Evolutionary conservation across 805 yeast species (phyloP).

Genomic region (Suhomyces emberorum): DNA sequence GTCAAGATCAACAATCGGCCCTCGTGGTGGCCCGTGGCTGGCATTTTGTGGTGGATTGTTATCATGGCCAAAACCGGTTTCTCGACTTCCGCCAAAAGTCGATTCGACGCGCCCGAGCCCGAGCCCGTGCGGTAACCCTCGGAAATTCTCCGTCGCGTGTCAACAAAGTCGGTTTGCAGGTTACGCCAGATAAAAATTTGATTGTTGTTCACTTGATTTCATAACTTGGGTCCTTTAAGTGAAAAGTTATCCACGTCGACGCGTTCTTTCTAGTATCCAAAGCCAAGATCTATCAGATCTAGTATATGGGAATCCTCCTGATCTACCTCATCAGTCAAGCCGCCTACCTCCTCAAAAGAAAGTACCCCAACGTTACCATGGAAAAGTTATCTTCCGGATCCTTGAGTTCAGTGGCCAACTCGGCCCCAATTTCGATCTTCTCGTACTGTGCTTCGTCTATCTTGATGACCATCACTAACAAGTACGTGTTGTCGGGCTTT

Average conservation of each 20-base stretch:
- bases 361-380: constrained; percentile 9
- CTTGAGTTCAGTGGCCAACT: constrained; percentile 41
- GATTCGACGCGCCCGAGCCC: too few relatives aligned
- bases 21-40: too few relatives aligned
- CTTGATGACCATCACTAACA: constrained; percentile 96
- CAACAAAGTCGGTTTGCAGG: not conserved
- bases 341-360: constrained; percentile 27
- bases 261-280: too few relatives aligned
- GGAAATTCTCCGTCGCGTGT: constrained; percentile 1
- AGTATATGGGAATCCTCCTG: constrained; percentile 40
- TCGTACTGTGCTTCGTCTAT: constrained; percentile 93
- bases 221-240: too few relatives aligned
- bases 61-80: too few relatives aligned
- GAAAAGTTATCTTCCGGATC: constrained; percentile 35
- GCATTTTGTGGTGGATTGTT: too few relatives aligned
- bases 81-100: too few relatives aligned
- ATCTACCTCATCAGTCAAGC: constrained; percentile 36
- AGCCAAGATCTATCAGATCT: not conserved
- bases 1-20: too few relatives aligned
- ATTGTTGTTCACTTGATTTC: constrained; percentile 1
- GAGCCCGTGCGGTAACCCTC: too few relatives aligned
- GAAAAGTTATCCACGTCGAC: too few relatives aligned
- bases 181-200: not conserved
- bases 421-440: constrained; percentile 66
- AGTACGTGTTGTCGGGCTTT: constrained; percentile 80